These are phyloP conservation scores for Talaromyces liani DNA, from an alignment of 495 filamentous ascomycete genomes.

Conservation along the genomic window DNA sequence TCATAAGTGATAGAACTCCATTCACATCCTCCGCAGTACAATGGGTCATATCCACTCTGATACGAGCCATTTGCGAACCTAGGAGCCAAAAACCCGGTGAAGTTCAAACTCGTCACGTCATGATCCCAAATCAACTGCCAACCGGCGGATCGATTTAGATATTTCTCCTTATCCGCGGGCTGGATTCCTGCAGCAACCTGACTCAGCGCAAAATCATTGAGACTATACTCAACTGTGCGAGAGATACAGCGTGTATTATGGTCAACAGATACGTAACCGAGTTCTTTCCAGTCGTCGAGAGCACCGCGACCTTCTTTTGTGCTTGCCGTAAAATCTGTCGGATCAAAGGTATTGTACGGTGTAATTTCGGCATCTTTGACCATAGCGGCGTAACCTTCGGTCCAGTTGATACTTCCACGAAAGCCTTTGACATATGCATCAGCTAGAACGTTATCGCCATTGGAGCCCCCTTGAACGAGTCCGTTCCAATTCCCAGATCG, in stretches of 20 bases:
- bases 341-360: conserved; percentile 57
- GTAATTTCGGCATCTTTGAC: conserved; percentile 70
- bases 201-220: conserved; percentile 65
- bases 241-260: conserved; percentile 62
- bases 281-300: conserved; percentile 57
- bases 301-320: conserved; percentile 63
- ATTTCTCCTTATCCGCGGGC: conserved; percentile 48
- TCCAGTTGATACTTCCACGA: conserved; percentile 43
- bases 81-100: conserved; percentile 58
- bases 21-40: conserved; percentile 57
- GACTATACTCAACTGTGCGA: conserved; percentile 64
- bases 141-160: conserved; percentile 48
- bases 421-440: conserved; percentile 37
- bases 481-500: conserved; percentile 57
- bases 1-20: conserved; percentile 41
- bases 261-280: conserved; percentile 62
- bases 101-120: conserved; percentile 41
- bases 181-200: conserved; percentile 55
- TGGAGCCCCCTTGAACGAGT: conserved; percentile 65
- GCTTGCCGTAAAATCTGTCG: conserved; percentile 47
- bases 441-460: conserved; percentile 45
- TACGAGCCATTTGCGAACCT: conserved; percentile 14
- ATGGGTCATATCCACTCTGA: conserved; percentile 46
- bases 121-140: conserved; percentile 61
- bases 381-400: conserved; percentile 47